Evolutionary conservation across 176 grass and related monocot species (phyloP).

Genomic region (Cenchrus purpureus): DNA sequence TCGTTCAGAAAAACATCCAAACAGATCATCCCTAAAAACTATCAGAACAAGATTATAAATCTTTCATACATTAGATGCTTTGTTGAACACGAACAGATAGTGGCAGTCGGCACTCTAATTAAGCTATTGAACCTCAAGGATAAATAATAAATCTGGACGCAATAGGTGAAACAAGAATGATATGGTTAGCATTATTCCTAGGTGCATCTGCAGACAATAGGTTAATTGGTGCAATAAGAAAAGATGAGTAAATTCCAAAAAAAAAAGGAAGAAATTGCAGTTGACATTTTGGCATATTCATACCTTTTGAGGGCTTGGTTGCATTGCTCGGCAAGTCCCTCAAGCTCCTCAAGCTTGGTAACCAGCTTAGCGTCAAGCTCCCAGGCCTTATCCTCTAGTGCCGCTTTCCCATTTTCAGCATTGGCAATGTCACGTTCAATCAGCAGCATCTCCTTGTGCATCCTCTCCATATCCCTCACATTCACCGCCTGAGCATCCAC

Average conservation of each 20-base stretch:
- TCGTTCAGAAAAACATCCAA: too few relatives aligned
- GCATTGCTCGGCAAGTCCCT: conserved; percentile 58
- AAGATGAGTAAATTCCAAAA: background rate
- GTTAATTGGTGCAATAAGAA: background rate
- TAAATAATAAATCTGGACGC: too few relatives aligned
- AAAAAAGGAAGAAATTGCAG: background rate
- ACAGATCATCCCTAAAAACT: too few relatives aligned
- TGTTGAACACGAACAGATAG: too few relatives aligned
- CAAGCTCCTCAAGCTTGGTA: conserved; percentile 64
- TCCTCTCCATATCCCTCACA: conserved; percentile 69
- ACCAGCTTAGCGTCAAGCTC: conserved; percentile 65
- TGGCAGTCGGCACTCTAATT: too few relatives aligned
- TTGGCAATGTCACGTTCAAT: conserved; percentile 66
- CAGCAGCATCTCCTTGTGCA: conserved; percentile 68
- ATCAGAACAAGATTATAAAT: too few relatives aligned
- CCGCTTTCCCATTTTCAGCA: conserved; percentile 44
- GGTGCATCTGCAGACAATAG: background rate
- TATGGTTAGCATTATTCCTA: background rate
- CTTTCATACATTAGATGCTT: too few relatives aligned
- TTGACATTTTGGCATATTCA: background rate
- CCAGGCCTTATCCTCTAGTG: conserved; percentile 74
- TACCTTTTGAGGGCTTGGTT: conserved; percentile 84
- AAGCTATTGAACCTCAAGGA: too few relatives aligned
- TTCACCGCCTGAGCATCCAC: conserved; percentile 64
- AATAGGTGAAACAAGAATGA: conserved; percentile 4